Evolutionary conservation across 257 asterid species (phyloP), one percentile per base, ranked within the genome.

Genomic region (Echium plantagineum): DNA sequence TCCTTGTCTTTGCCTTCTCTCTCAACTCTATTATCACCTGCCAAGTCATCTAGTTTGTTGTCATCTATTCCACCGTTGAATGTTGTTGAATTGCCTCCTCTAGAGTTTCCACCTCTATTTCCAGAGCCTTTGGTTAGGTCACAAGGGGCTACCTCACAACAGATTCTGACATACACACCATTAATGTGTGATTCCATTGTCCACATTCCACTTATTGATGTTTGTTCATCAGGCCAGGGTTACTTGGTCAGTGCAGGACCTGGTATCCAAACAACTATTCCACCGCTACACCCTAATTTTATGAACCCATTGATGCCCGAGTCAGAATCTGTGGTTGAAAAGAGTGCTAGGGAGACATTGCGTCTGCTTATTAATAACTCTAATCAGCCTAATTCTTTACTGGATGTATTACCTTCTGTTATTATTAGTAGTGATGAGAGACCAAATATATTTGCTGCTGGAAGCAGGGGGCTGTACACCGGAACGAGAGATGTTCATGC

Each of bases 161-260:
- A 89, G 76, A 79, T 93, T 15, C 83, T 87, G 16, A 73, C 89
- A 3, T 93, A 86, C 53, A 78, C 96, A 0, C 96, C 99, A 66
- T 65, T 93, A 22, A 80, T 85, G 9, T 86, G 95, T 15, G 99
- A 93, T 63, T 89, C 99, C 0, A 89, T 93, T 26, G 95, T 93
- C 21, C 97, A 93, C 54, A 66, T 93, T 64, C 99, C 99, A 9
- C 79, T 93, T n/a, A 83, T 93, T 24, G 96, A 81, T 26, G 69
- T 85, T 59, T 91, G 94, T 75, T 88, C 98, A 7, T 84, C 97
- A 6, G 99, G 97, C 52, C 95, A 82, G 65, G 95, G 97, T 17
- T 93, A 89, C 63, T 55, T 93, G 63, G 99, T 86, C 57, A 83
- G 93, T 55, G 93, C 96, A 0, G 90, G 95, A 22, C 85, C 94